These are phyloP conservation scores for Chimonanthus salicifolius DNA, from an alignment of 164 flowering plant species.

Conservation along the genomic window DNA sequence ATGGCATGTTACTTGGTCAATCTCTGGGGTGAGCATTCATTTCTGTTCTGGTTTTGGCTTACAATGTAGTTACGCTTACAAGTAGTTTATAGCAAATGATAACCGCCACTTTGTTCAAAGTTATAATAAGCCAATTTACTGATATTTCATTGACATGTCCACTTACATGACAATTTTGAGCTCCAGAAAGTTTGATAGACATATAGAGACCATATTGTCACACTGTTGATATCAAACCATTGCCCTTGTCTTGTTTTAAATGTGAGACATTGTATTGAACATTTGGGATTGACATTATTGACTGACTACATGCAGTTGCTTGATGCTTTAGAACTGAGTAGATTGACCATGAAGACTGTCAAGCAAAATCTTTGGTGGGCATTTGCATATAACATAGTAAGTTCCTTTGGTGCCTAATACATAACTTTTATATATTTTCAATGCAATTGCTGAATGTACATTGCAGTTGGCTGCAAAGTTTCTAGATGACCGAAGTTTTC, in stretches of 20 bases:
- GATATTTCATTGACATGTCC: too few species aligned
- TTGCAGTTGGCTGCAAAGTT: background rate
- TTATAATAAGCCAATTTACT: too few species aligned
- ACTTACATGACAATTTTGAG: too few species aligned
- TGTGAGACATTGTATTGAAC: background rate
- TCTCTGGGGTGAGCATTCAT: background rate
- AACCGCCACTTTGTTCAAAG: too few species aligned
- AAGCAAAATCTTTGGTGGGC: slow-evolving; percentile 99
- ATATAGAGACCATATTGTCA: too few species aligned
- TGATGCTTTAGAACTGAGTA: slow-evolving; percentile 90
- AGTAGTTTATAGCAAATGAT: too few species aligned
- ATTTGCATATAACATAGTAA: slow-evolving; percentile 83
- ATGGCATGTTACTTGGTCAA: background rate
- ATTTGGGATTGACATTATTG: slow-evolving; percentile 5
- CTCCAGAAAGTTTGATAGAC: too few species aligned
- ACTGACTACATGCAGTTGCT: slow-evolving; percentile 50
- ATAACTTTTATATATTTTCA: background rate
- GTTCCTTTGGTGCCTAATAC: slow-evolving; percentile 18
- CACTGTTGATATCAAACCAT: too few species aligned
- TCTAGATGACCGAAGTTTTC: background rate
- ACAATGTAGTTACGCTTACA: too few species aligned
- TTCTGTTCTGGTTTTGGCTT: too few species aligned
- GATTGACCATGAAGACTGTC: slow-evolving; percentile 84
- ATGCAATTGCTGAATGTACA: background rate
- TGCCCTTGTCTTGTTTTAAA: background rate